These are phyloP conservation scores for Populus hybrid DNA, from an alignment of 441 rosid species.

Conservation along the genomic window DNA sequence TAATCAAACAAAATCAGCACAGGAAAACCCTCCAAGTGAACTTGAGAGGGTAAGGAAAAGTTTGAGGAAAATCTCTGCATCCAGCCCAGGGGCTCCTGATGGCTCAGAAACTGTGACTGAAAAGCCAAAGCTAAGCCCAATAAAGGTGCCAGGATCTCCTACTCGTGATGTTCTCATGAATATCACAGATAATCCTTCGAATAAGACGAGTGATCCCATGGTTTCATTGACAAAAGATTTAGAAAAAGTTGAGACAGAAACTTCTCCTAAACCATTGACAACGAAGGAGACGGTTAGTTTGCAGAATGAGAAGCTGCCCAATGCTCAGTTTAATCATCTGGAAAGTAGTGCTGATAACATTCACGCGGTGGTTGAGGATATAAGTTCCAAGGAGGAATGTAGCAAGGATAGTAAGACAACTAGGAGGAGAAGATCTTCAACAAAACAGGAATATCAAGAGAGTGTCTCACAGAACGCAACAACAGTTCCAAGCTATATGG, in stretches of 20 bases:
- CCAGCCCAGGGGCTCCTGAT: not conserved
- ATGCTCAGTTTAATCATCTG: not conserved
- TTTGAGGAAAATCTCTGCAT: not conserved
- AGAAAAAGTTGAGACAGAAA: not conserved
- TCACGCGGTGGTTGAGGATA: conserved; percentile 1
- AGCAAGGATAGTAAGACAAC: conserved; percentile 37
- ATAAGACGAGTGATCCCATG: not conserved
- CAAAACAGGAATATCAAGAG: conserved; percentile 48
- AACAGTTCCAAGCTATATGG: conserved; percentile 81
- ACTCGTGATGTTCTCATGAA: not conserved
- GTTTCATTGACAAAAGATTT: not conserved
- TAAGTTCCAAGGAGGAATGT: conserved; percentile 16
- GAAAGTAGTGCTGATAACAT: conserved; percentile 23
- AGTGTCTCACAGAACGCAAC: conserved; percentile 40
- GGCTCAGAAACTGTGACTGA: not conserved
- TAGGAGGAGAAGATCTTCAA: conserved; percentile 53
- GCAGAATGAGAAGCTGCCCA: not conserved
- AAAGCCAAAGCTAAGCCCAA: not conserved
- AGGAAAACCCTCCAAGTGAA: not conserved
- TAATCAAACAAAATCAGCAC: not conserved
- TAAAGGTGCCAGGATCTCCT: not conserved
- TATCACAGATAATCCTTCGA: not conserved
- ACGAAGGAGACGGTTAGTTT: not conserved
- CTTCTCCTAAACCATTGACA: not conserved
- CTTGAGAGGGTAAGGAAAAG: not conserved